A percentile compares a stretch with the other conserved stretches of the same genome.
These are phyloP conservation scores for Monosporascus sp. DNA, from an alignment of 2,329 filamentous ascomycete genomes.

Conservation along the genomic window DNA sequence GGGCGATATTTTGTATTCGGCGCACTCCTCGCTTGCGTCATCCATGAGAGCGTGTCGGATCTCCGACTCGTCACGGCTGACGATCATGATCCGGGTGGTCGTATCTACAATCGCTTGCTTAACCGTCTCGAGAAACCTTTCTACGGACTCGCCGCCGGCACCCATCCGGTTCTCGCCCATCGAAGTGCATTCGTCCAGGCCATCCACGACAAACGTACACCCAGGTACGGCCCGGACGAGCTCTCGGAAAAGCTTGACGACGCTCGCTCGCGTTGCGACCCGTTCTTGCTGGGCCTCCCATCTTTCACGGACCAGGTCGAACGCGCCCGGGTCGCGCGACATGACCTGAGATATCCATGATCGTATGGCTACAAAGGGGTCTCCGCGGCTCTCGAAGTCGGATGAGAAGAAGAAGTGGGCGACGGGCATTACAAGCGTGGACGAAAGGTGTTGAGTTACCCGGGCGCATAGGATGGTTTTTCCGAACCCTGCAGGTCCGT, in stretches of 20 bases:
- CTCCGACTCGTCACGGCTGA: constrained; percentile 20
- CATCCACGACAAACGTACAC: constrained; percentile 24
- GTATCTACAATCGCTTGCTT: constrained; percentile 1
- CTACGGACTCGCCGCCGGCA: constrained; percentile 1
- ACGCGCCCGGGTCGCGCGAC: constrained; percentile 1
- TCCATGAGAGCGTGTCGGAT: constrained; percentile 14
- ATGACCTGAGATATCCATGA: constrained; percentile 26
- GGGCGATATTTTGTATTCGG: constrained; percentile 13
- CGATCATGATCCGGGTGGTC: constrained; percentile 13
- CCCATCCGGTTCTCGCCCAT: neutral
- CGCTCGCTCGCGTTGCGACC: constrained; percentile 7
- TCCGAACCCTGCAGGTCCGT: constrained; percentile 25
- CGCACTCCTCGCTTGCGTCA: neutral
- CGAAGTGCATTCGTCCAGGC: constrained; percentile 28
- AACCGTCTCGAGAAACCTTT: constrained; percentile 12
- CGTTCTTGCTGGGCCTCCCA: neutral
- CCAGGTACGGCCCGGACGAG: constrained; percentile 6
- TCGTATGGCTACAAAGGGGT: constrained; percentile 21
- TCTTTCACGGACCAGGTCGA: constrained; percentile 6
- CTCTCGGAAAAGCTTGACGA: constrained; percentile 14
- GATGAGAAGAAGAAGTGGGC: constrained; percentile 29
- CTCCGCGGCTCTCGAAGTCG: constrained; percentile 13
- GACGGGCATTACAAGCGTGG: neutral
- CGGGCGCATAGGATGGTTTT: constrained; percentile 28
- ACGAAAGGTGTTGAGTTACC: constrained; percentile 18